Base-by-base conservation (phyloP, 2,329 filamentous ascomycete genomes). In the Hymenoscyphus fraxineus region DNA sequence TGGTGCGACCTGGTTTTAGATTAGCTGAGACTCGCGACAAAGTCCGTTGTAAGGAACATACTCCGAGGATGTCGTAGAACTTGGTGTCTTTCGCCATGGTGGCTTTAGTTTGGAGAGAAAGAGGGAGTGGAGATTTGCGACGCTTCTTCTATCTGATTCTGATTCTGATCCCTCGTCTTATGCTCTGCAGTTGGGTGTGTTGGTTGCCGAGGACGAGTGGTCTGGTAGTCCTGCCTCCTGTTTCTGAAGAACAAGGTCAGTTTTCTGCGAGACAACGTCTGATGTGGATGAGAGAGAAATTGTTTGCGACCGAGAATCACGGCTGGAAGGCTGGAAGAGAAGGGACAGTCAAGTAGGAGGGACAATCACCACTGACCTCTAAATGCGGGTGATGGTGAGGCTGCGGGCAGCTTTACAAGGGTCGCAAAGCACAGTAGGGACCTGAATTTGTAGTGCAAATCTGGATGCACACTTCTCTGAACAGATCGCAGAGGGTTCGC, bases 81-180 rank as follows among this genome's bases (percentile, higher is more conserved):
- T 91, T 91, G 44, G 87, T 90, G 73, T 93, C 90, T 76, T 90
- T 91, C 70, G 88, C 89, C 90, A 93, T 93, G 63, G 74, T 89
- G 71, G 58, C 72, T 70, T 73, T 68, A 16, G 44, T 54, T 40
- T 27, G 7, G 6, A 27, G 19, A 15, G 35, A 35, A 9, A 54
- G 47, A 51, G 22, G 22, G 47, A 54, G 47, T 54, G 12, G 47
- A 27, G 47, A 27, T 54, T 27, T 54, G 47, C 47, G 19, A 54
- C 19, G 22, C 19, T 19, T 13, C 47, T 27, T 54, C 47, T 54
- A 54, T 27, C 47, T 22, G 19, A 27, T 54, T 54, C 19, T 51
- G 10, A 27, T 22, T 51, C 47, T 12, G 47, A 19, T 22, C 27
- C 22, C 12, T 54, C 47, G 47, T 54, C 47, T 19, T 22, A 54